Conservation (phyloP, 1,284 basidiomycete species). For the Wallemia ichthyophaga region DNA sequence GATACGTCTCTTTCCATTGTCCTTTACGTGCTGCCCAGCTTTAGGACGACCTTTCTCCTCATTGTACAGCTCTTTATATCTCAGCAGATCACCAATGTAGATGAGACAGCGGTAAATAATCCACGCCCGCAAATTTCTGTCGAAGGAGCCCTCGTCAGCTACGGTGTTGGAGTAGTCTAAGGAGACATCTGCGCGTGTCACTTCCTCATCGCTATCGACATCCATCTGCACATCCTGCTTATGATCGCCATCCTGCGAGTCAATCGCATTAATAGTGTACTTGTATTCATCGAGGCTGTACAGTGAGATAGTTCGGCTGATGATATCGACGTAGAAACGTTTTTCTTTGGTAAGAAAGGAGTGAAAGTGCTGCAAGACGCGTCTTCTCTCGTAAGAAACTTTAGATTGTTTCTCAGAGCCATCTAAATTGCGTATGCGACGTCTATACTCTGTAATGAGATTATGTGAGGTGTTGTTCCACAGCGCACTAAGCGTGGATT, state of each 20-base stretch:
- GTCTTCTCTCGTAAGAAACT: slow-evolving; percentile 29
- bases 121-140: slow-evolving; percentile 25
- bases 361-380: slow-evolving; percentile 53
- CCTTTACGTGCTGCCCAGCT: neutral
- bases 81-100: slow-evolving; percentile 70
- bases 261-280: slow-evolving; percentile 18
- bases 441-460: neutral
- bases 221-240: too few relatives aligned
- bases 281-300: slow-evolving; percentile 27
- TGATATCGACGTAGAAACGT: slow-evolving; percentile 51
- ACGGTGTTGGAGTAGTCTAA: slow-evolving; percentile 7
- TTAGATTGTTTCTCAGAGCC: neutral
- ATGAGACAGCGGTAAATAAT: slow-evolving; percentile 65
- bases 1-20: neutral
- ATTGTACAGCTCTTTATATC: slow-evolving; percentile 71
- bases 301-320: slow-evolving; percentile 34
- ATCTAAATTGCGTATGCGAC: neutral
- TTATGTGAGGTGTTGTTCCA: neutral
- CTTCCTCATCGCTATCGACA: slow-evolving; percentile 4
- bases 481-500: neutral
- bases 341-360: slow-evolving; percentile 62
- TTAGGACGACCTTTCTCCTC: slow-evolving; percentile 17
- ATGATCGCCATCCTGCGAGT: slow-evolving; percentile 3
- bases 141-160: slow-evolving; percentile 24
- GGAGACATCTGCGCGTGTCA: slow-evolving; percentile 3